These are phyloP conservation scores for Pseudocercospora cruenta DNA, from an alignment of 2,329 filamentous ascomycete genomes.

Conservation along the genomic window DNA sequence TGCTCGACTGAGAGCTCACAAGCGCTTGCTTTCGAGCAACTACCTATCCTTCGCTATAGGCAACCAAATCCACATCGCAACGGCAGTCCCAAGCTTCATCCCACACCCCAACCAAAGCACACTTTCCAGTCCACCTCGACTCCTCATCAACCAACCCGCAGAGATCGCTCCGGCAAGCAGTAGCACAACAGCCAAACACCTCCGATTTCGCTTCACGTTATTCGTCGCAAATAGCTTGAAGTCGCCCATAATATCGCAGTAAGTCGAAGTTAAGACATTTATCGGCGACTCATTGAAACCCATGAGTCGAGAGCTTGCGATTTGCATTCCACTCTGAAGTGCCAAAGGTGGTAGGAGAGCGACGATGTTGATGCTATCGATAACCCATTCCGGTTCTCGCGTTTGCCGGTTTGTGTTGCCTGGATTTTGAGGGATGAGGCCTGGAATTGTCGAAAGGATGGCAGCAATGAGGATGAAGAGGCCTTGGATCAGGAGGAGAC, in stretches of 20 bases:
- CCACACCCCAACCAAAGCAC: slow-evolving; percentile 53
- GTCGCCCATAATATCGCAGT: slow-evolving; percentile 59
- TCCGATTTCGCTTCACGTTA: slow-evolving; percentile 57
- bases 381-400: slow-evolving; percentile 32
- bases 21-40: not conserved
- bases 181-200: slow-evolving; percentile 50
- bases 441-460: slow-evolving; percentile 51
- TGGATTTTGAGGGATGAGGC: slow-evolving; percentile 52
- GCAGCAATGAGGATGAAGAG: slow-evolving; percentile 58
- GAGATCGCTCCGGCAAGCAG: slow-evolving; percentile 54
- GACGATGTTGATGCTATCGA: slow-evolving; percentile 49
- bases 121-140: slow-evolving; percentile 45
- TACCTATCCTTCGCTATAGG: not conserved
- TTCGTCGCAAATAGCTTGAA: slow-evolving; percentile 51
- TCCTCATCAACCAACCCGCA: slow-evolving; percentile 55
- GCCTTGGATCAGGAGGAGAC: slow-evolving; percentile 58
- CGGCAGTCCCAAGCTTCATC: slow-evolving; percentile 45
- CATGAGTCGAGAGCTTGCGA: slow-evolving; percentile 54
- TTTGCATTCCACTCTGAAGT: slow-evolving; percentile 59
- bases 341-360: slow-evolving; percentile 53
- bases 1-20: not conserved
- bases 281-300: slow-evolving; percentile 60
- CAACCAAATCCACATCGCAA: slow-evolving; percentile 15
- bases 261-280: slow-evolving; percentile 59
- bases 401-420: slow-evolving; percentile 30